These are phyloP conservation scores for Candida tammaniensis DNA, from an alignment of 805 yeast species.

Conservation along the genomic window DNA sequence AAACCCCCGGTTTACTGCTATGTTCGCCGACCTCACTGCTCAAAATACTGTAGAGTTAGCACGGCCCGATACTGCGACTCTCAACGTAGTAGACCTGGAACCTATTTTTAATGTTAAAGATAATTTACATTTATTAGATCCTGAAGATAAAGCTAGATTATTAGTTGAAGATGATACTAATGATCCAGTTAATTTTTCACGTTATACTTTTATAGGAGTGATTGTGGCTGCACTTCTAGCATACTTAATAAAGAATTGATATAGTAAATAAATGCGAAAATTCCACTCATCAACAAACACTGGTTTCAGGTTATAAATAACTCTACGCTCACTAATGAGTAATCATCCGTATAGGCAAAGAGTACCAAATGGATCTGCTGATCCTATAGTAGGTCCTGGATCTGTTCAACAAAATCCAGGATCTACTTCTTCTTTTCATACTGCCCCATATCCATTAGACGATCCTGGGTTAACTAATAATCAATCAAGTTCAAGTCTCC, in stretches of 20 bases:
- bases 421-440: no score
- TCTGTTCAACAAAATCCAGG: background rate
- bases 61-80: no score
- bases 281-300: no score
- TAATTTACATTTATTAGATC: conserved; percentile 48
- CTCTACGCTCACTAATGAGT: no score
- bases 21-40: conserved; percentile 68
- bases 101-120: conserved; percentile 15
- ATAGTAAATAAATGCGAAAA: no score
- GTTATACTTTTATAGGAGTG: conserved; percentile 24
- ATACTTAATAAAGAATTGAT: no score
- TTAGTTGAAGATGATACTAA: conserved; percentile 17
- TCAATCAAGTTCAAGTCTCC: no score
- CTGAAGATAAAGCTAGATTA: conserved; percentile 63
- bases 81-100: conserved; percentile 17
- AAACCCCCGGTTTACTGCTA: conserved; percentile 54
- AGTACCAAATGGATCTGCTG: conserved; percentile 9
- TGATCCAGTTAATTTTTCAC: conserved; percentile 12
- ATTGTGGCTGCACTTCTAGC: conserved; percentile 31
- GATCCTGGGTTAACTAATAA: background rate
- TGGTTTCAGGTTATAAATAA: no score
- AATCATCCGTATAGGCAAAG: conserved; percentile 29
- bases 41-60: conserved; percentile 36
- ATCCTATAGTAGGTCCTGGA: no score
- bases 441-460: conserved; percentile 6